Conservation (phyloP, 2,329 filamentous ascomycete species). For the Neonectria hederae region DNA sequence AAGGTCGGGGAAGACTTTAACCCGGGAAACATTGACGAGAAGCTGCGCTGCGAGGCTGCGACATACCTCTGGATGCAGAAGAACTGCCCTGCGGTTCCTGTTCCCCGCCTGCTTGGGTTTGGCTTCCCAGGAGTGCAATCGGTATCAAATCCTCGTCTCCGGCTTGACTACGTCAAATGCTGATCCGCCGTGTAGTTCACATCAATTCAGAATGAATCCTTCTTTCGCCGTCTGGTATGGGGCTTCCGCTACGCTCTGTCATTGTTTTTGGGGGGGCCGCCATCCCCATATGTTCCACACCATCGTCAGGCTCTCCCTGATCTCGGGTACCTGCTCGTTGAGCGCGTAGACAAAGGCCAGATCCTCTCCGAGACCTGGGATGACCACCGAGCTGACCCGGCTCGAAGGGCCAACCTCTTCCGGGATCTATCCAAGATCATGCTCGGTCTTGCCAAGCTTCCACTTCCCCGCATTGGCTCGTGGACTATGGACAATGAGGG, state of each 20-base stretch:
- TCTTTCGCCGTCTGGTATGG: slow-evolving; percentile 19
- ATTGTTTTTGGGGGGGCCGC: neutral
- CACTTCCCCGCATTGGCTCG: slow-evolving; percentile 42
- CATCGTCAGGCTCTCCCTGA: slow-evolving; percentile 8
- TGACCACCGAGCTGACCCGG: slow-evolving; percentile 15
- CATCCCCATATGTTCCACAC: slow-evolving; percentile 12
- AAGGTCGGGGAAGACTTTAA: slow-evolving; percentile 48
- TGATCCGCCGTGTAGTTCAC: slow-evolving; percentile 15
- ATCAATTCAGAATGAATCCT: slow-evolving; percentile 5
- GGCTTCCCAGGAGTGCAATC: slow-evolving; percentile 27
- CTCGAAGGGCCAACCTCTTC: slow-evolving; percentile 39
- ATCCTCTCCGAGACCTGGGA: slow-evolving; percentile 35
- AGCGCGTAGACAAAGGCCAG: slow-evolving; percentile 20
- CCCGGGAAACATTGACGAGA: slow-evolving; percentile 55
- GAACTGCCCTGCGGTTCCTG: slow-evolving; percentile 36
- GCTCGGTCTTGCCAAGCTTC: slow-evolving; percentile 41
- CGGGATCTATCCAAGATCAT: slow-evolving; percentile 41
- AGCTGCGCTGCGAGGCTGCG: slow-evolving; percentile 43
- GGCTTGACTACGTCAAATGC: neutral
- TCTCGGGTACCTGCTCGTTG: slow-evolving; percentile 20
- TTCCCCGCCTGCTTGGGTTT: slow-evolving; percentile 35
- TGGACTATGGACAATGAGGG: slow-evolving; percentile 41
- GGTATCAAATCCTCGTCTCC: slow-evolving; percentile 5
- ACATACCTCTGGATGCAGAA: slow-evolving; percentile 37
- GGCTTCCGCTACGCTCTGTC: neutral